Conservation (phyloP, 73 alveolate genomes). For the Chromera velia region DNA sequence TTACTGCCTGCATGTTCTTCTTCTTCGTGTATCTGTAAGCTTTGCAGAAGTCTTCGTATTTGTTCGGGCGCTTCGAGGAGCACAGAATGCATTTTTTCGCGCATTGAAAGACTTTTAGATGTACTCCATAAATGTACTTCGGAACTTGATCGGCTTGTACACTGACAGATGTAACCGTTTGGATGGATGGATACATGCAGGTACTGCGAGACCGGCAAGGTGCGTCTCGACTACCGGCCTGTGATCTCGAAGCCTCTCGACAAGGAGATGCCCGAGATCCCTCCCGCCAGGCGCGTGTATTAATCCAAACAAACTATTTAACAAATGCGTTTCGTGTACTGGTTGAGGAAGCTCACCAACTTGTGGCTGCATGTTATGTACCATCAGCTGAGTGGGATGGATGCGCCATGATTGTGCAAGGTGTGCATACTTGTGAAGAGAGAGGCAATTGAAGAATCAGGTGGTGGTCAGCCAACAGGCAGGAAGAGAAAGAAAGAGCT, state of each 20-base stretch:
- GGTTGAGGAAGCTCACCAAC: neutral
- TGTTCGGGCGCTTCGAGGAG: no score
- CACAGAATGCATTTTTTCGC: neutral
- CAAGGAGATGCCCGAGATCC: conserved; percentile 57
- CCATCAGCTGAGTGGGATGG: neutral
- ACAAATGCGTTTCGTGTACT: neutral
- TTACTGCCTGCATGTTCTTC: no score
- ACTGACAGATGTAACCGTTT: no score
- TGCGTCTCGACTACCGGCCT: conserved; percentile 50
- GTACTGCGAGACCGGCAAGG: conserved; percentile 9
- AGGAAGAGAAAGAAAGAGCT: no score
- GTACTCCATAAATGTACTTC: neutral
- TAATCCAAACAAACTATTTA: conserved; percentile 23
- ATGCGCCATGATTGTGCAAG: neutral
- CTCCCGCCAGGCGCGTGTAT: conserved; percentile 65
- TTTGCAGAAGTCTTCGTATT: no score
- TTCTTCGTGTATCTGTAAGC: no score
- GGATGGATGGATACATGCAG: neutral
- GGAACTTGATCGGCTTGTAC: no score
- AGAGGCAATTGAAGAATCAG: neutral
- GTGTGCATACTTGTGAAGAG: neutral
- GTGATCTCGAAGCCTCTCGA: conserved; percentile 63
- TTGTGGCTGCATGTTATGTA: neutral
- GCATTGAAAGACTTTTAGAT: neutral
- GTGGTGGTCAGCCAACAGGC: no score